Evolutionary conservation across 1,284 basidiomycete species (phyloP).

Genomic region (Chiua sp.): DNA sequence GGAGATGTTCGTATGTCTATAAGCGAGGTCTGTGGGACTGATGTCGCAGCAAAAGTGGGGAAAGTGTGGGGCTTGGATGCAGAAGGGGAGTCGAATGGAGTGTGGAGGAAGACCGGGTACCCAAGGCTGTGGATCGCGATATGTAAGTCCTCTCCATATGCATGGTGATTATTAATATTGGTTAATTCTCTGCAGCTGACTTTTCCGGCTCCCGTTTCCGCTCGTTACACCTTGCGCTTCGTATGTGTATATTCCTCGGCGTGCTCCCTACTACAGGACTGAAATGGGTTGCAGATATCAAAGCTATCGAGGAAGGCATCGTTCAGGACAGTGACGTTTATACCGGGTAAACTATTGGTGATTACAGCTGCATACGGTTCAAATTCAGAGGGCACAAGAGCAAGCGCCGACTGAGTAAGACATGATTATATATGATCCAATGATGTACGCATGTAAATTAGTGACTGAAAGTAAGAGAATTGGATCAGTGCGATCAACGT

Average conservation of each 20-base stretch:
- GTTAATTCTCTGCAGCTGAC: conserved; percentile 30
- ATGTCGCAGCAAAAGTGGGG: conserved; percentile 43
- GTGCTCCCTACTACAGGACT: not conserved
- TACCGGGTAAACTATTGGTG: not conserved
- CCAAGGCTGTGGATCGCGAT: conserved; percentile 42
- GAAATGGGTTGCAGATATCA: too few species aligned
- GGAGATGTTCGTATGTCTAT: conserved; percentile 36
- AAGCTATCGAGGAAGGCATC: too few species aligned
- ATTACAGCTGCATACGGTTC: too few species aligned
- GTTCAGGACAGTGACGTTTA: conserved; percentile 15
- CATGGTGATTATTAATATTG: not conserved
- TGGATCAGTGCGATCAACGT: too few species aligned
- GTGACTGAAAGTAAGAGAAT: too few species aligned
- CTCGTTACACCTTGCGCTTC: conserved; percentile 8
- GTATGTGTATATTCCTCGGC: conserved; percentile 6
- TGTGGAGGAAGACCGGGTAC: conserved; percentile 39
- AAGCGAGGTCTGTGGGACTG: conserved; percentile 40
- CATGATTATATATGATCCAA: too few species aligned
- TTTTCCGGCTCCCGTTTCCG: conserved; percentile 20
- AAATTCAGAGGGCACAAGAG: too few species aligned
- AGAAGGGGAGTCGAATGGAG: conserved; percentile 50
- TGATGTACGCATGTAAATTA: too few species aligned
- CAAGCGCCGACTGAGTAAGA: too few species aligned
- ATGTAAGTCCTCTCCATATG: conserved; percentile 21
- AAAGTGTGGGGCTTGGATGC: conserved; percentile 50